A percentile compares a stretch with the other conserved stretches of the same genome.
These are phyloP conservation scores for Aspergillus sp. DNA, from an alignment of 2,329 filamentous ascomycete species.

Conservation along the genomic window DNA sequence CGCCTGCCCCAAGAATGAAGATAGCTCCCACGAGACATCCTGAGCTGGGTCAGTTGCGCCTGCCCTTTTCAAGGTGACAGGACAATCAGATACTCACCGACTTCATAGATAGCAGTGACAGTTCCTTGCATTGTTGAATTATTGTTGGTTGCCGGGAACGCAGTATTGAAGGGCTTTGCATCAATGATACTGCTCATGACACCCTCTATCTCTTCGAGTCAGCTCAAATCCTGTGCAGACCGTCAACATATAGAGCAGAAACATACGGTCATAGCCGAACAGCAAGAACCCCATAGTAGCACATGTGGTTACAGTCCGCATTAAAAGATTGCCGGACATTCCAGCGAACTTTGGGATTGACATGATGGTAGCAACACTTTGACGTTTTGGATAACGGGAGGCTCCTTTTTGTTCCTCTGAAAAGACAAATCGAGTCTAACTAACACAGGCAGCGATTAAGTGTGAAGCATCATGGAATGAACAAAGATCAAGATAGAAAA, in stretches of 20 bases:
- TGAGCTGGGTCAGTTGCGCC: not conserved
- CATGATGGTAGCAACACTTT: not conserved
- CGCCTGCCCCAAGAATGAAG: constrained; percentile 8
- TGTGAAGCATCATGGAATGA: no score
- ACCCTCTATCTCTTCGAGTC: not conserved
- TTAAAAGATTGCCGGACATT: not conserved
- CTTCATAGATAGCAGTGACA: constrained; percentile 47
- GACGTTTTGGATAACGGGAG: no score
- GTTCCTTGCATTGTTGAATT: constrained; percentile 43
- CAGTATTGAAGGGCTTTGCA: constrained; percentile 6
- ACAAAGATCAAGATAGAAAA: no score
- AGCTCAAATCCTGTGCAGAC: no score
- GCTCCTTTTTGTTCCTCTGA: no score
- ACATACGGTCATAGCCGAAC: constrained; percentile 48
- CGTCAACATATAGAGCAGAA: no score
- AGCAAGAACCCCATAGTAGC: constrained; percentile 44
- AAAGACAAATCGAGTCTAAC: no score
- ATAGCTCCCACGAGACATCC: not conserved
- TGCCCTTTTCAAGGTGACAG: no score
- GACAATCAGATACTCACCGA: constrained; percentile 22
- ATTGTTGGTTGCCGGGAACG: constrained; percentile 13
- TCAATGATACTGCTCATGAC: not conserved
- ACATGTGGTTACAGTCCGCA: not conserved
- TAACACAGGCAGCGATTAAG: no score
- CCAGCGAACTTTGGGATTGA: not conserved